Percentiles rank a stretch among this genome's conserved stretches.
phyloP scores from a whole-genome alignment of 805 yeast genomes.

The Kazachstania bromeliacearum region DNA sequence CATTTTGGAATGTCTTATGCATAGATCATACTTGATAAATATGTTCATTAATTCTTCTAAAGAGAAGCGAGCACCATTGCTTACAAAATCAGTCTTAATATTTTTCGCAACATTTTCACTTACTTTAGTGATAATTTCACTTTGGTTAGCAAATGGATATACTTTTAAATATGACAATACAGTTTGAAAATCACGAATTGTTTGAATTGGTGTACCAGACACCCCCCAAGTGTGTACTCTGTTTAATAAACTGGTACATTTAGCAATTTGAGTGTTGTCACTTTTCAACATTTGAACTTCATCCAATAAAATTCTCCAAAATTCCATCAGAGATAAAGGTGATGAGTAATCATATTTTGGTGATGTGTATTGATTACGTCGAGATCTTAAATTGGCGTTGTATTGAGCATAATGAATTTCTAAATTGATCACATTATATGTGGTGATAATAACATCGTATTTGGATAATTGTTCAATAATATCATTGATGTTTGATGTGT shows the following conservation, averaged over 20 bases:
- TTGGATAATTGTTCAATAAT: constrained; percentile 46
- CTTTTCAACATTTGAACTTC: constrained; percentile 88
- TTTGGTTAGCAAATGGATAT: constrained; percentile 48
- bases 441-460: constrained; percentile 72
- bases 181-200: constrained; percentile 59
- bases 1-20: constrained; percentile 66
- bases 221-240: constrained; percentile 94
- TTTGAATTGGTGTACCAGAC: constrained; percentile 85
- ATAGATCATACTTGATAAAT: constrained; percentile 45
- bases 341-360: constrained; percentile 53
- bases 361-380: constrained; percentile 22
- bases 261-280: constrained; percentile 65
- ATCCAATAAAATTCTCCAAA: constrained; percentile 84
- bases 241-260: constrained; percentile 70
- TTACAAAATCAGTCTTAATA: neutral
- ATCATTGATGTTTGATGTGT: constrained; percentile 14
- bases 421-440: constrained; percentile 58
- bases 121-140: constrained; percentile 12
- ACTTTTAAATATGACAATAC: constrained; percentile 57
- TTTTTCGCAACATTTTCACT: constrained; percentile 5
- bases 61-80: constrained; percentile 20
- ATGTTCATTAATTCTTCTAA: constrained; percentile 40
- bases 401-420: constrained; percentile 77
- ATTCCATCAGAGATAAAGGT: constrained; percentile 72
- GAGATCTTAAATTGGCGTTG: constrained; percentile 38